Percentiles rank a stretch among this genome's conserved stretches.
Conservation (phyloP, 805 yeast species). For the Spathaspora gorwiae region DNA sequence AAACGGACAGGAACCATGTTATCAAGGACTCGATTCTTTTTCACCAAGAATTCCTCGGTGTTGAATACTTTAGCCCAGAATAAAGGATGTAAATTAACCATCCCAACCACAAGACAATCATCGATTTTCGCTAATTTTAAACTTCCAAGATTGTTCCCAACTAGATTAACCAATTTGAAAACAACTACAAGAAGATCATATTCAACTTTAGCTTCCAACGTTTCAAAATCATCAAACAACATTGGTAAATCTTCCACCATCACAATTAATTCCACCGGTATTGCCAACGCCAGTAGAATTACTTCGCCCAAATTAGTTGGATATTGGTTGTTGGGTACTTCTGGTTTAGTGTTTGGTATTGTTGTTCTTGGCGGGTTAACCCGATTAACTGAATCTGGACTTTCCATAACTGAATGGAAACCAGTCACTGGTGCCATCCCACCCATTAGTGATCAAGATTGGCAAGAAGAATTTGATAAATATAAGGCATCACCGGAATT, state of each 20-base stretch:
- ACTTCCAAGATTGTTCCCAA: slow-evolving; percentile 5
- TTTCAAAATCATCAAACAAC: not conserved
- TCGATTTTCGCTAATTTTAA: not conserved
- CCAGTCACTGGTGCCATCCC: slow-evolving; percentile 96
- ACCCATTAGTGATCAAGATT: slow-evolving; percentile 72
- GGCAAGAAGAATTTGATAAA: slow-evolving; percentile 80
- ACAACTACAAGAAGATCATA: not conserved
- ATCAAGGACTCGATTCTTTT: slow-evolving; percentile 54
- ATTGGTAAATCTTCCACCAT: not conserved
- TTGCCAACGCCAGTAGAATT: not conserved
- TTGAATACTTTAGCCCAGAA: slow-evolving; percentile 26
- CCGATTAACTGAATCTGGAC: slow-evolving; percentile 90
- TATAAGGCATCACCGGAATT: slow-evolving; percentile 89
- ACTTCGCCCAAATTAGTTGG: slow-evolving; percentile 50
- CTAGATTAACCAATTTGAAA: slow-evolving; percentile 2
- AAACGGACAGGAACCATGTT: too few species aligned
- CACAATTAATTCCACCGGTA: not conserved
- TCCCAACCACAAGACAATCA: not conserved
- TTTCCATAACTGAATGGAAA: slow-evolving; percentile 96
- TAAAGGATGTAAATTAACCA: slow-evolving; percentile 9
- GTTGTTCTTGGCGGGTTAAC: slow-evolving; percentile 97
- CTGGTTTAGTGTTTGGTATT: slow-evolving; percentile 88
- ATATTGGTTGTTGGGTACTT: slow-evolving; percentile 82
- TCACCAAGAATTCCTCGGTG: slow-evolving; percentile 50
- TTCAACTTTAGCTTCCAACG: not conserved